These are phyloP conservation scores for Cyclanthera cordifolia DNA, from an alignment of 306 rosid species.

Conservation along the genomic window DNA sequence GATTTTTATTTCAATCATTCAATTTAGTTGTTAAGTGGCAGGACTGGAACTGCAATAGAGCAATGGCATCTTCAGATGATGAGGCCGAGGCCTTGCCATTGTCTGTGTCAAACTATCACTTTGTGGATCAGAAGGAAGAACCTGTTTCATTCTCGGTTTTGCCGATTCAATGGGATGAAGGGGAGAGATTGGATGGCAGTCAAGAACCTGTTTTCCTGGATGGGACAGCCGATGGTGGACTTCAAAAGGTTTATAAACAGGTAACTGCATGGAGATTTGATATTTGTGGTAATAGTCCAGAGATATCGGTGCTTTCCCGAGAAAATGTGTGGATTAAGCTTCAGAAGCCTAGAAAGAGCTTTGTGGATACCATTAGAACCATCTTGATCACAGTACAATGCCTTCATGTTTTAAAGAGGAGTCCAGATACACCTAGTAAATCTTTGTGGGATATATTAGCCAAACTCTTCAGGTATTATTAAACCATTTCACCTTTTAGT, in stretches of 20 bases:
- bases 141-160: constrained; percentile 52
- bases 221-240: constrained; percentile 55
- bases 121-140: constrained; percentile 33
- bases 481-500: neutral
- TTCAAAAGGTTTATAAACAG: constrained; percentile 44
- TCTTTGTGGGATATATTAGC: constrained; percentile 59
- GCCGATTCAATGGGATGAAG: constrained; percentile 60
- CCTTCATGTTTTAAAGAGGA: constrained; percentile 40
- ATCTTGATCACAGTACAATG: constrained; percentile 48
- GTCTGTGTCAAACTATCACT: constrained; percentile 52
- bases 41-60: constrained; percentile 15
- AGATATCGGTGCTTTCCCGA: constrained; percentile 57
- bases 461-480: constrained; percentile 50
- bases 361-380: constrained; percentile 47
- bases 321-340: constrained; percentile 54
- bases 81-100: constrained; percentile 41
- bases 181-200: constrained; percentile 23
- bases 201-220: constrained; percentile 32
- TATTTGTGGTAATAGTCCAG: constrained; percentile 40
- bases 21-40: constrained; percentile 17
- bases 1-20: neutral
- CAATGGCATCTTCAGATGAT: constrained; percentile 73
- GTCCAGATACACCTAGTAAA: constrained; percentile 47
- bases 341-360: constrained; percentile 71
- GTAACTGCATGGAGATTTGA: constrained; percentile 78